Conservation (phyloP, 2,329 filamentous ascomycete genomes). For the Shiraia sp. region DNA sequence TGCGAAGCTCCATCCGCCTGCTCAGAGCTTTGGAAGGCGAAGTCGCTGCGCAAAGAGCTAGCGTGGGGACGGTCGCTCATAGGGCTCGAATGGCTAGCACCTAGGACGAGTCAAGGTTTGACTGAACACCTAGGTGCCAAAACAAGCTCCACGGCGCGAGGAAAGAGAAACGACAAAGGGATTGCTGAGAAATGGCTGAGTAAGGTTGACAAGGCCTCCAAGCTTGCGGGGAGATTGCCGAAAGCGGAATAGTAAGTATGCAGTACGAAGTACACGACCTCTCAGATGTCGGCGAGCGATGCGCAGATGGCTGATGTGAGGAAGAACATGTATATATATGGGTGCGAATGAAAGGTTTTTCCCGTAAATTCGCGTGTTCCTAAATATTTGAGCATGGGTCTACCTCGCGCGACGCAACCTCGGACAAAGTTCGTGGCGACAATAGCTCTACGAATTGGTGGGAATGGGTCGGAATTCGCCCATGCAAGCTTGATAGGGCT, state of each 20-base stretch:
- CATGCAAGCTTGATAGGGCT: constrained; percentile 8
- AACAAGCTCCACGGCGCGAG: constrained; percentile 7
- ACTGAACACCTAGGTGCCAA: constrained; percentile 8
- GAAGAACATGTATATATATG: not conserved
- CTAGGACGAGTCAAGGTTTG: constrained; percentile 14
- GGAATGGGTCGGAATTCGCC: not conserved
- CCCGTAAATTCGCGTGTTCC: not conserved
- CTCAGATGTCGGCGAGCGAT: not conserved
- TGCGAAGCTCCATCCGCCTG: constrained; percentile 29
- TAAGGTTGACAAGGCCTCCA: constrained; percentile 14
- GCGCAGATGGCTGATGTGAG: not conserved
- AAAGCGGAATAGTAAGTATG: constrained; percentile 5
- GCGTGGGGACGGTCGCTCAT: constrained; percentile 35
- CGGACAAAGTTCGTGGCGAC: constrained; percentile 2
- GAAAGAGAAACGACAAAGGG: constrained; percentile 1
- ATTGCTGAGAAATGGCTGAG: constrained; percentile 30
- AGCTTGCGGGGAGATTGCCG: constrained; percentile 13
- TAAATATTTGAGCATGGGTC: too few species aligned
- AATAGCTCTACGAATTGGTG: not conserved
- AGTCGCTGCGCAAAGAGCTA: constrained; percentile 26
- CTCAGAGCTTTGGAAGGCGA: constrained; percentile 41
- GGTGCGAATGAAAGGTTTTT: not conserved
- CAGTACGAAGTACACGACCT: not conserved
- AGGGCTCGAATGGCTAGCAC: constrained; percentile 19
- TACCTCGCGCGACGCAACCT: not conserved